A percentile compares a stretch with the other conserved stretches of the same genome.
These are phyloP conservation scores for Torulaspora franciscae DNA, from an alignment of 805 yeast genomes.

Conservation along the genomic window DNA sequence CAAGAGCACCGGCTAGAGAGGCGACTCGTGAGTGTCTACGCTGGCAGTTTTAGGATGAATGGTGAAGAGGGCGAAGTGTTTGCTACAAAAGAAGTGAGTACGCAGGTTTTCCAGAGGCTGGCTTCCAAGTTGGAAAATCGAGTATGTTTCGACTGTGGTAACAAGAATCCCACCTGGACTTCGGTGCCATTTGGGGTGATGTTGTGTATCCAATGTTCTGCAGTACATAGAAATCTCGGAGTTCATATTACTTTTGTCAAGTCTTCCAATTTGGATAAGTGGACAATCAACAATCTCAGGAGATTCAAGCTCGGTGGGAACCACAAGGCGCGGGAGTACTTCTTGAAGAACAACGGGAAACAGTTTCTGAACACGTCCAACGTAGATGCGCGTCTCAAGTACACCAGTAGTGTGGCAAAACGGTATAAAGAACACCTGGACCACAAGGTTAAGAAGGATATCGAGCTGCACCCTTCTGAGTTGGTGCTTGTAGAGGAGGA, in stretches of 20 bases:
- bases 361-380: conserved; percentile 47
- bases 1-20: background rate
- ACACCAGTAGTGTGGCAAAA: conserved; percentile 73
- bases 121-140: conserved; percentile 67
- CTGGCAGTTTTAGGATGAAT: conserved; percentile 17
- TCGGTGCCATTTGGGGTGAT: conserved; percentile 94
- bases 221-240: conserved; percentile 92
- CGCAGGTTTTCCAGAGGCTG: conserved; percentile 57
- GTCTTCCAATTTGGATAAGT: conserved; percentile 85
- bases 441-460: conserved; percentile 62
- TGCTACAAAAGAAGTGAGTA: conserved; percentile 67
- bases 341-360: conserved; percentile 80
- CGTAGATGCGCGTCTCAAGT: conserved; percentile 68
- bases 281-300: conserved; percentile 88
- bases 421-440: conserved; percentile 77
- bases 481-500: conserved; percentile 46
- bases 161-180: conserved; percentile 97
- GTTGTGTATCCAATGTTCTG: conserved; percentile 90
- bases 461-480: conserved; percentile 62
- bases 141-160: conserved; percentile 88
- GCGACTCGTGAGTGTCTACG: background rate
- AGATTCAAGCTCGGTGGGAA: conserved; percentile 94
- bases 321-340: conserved; percentile 75
- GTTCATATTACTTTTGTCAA: conserved; percentile 95
- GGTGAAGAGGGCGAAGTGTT: conserved; percentile 33